Evolutionary conservation across 257 asterid species (phyloP).

Genomic region (Solanum ossicruentum): DNA sequence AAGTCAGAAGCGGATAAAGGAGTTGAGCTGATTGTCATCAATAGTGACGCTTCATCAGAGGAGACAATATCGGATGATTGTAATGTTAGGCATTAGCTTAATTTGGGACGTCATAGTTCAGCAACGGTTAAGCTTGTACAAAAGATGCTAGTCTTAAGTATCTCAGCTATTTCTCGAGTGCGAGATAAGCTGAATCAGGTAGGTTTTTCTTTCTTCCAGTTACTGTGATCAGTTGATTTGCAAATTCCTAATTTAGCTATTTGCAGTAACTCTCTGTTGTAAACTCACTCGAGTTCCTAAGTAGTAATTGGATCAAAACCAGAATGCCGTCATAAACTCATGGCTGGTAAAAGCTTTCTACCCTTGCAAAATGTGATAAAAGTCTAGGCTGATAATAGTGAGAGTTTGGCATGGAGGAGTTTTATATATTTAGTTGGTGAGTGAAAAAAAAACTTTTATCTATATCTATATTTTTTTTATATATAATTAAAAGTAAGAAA

Average conservation of each 20-base stretch:
- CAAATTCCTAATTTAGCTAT: not conserved
- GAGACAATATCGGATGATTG: slow-evolving; percentile 65
- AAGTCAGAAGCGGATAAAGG: slow-evolving; percentile 1
- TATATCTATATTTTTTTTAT: too few relatives aligned
- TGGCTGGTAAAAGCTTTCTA: not conserved
- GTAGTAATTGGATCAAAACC: not conserved
- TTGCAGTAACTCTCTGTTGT: not conserved
- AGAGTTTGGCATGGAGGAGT: not conserved
- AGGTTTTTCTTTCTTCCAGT: not conserved
- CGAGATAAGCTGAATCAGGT: not conserved
- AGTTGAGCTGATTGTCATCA: slow-evolving; percentile 36
- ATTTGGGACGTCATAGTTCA: not conserved
- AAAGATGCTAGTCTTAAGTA: not conserved
- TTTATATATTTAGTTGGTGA: too few relatives aligned
- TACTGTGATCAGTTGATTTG: not conserved
- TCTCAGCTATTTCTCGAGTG: not conserved
- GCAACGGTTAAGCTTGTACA: not conserved
- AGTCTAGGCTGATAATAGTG: not conserved
- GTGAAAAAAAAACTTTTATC: too few relatives aligned
- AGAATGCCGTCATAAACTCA: not conserved
- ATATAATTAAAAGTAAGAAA: too few relatives aligned
- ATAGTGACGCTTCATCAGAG: slow-evolving; percentile 67
- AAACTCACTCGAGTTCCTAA: not conserved
- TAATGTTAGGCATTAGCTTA: slow-evolving; percentile 14
- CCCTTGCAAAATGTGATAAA: not conserved